These are phyloP conservation scores for Knufia petricola DNA, from an alignment of 2,329 filamentous ascomycete genomes.

Conservation along the genomic window DNA sequence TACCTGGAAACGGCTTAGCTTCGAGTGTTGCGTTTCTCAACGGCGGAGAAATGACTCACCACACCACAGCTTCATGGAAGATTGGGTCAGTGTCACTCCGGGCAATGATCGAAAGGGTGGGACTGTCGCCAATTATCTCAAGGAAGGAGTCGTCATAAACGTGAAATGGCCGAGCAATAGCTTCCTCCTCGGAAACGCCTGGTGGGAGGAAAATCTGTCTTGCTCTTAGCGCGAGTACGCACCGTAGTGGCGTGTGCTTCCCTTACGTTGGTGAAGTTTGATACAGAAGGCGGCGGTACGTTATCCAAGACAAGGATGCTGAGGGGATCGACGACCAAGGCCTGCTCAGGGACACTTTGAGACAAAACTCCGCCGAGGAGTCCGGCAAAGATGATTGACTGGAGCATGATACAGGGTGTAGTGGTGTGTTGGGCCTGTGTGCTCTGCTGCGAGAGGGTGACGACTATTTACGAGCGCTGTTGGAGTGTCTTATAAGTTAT, in stretches of 20 bases:
- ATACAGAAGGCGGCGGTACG: constrained; percentile 30
- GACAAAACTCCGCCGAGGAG: too few species aligned
- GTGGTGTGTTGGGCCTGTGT: too few species aligned
- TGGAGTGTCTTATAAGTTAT: too few species aligned
- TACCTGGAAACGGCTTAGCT: constrained; percentile 24
- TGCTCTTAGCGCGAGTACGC: background rate
- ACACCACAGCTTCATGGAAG: constrained; percentile 49
- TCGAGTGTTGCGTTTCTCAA: background rate
- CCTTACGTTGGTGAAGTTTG: constrained; percentile 27
- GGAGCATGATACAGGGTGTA: too few species aligned
- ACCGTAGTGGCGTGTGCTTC: background rate
- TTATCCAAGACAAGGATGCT: constrained; percentile 35
- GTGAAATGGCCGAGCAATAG: constrained; percentile 29
- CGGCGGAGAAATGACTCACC: constrained; percentile 28
- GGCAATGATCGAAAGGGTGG: constrained; percentile 43
- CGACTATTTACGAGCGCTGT: too few species aligned
- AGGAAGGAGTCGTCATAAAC: constrained; percentile 45
- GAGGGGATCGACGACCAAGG: constrained; percentile 37
- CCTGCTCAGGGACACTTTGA: constrained; percentile 27
- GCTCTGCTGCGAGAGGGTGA: too few species aligned
- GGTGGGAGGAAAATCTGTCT: constrained; percentile 37
- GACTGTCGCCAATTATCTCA: constrained; percentile 40
- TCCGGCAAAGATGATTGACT: too few species aligned
- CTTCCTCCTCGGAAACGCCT: constrained; percentile 32
- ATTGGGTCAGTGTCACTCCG: constrained; percentile 37